Percentiles rank a stretch among this genome's conserved stretches.
Evolutionary conservation across 2,329 filamentous ascomycete genomes (phyloP).

Genomic region (Cladosporium halotolerans): DNA sequence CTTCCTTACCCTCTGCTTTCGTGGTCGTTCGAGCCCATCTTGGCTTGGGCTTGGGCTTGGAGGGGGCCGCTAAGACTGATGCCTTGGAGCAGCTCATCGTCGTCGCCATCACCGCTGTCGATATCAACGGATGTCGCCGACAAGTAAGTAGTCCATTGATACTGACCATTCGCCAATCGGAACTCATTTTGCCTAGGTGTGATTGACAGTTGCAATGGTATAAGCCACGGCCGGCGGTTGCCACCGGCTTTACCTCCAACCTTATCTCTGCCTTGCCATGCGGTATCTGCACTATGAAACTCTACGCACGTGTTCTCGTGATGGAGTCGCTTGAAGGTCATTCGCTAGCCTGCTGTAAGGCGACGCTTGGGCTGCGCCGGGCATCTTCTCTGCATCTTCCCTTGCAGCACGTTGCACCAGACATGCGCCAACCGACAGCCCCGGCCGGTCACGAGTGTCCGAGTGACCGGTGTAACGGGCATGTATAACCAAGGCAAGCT

Average conservation of each 20-base stretch:
- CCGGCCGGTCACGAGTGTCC: too few species aligned
- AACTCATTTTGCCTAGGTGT: neutral
- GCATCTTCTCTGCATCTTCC: neutral
- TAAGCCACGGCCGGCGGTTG: neutral
- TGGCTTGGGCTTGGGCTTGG: too few species aligned
- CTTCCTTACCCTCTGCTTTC: too few species aligned
- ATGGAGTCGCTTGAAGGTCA: neutral
- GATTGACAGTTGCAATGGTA: too few species aligned
- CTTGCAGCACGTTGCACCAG: neutral
- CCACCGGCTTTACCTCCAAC: neutral
- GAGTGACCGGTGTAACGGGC: too few species aligned
- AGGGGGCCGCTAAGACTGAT: too few species aligned
- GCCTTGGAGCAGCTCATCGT: too few species aligned
- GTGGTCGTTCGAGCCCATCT: too few species aligned
- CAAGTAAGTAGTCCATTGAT: neutral
- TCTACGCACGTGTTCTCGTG: neutral
- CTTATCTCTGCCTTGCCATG: neutral
- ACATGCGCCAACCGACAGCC: too few species aligned
- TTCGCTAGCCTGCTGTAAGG: neutral
- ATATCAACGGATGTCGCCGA: neutral
- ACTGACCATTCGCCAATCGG: neutral
- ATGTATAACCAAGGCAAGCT: too few species aligned
- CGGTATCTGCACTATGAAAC: neutral
- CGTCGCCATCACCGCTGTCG: too few species aligned
- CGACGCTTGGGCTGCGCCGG: neutral